Evolutionary conservation across 352 stramenopile genomes (phyloP), one percentile per base, ranked within the genome.

Genomic region (Sclerospora graminicola): DNA sequence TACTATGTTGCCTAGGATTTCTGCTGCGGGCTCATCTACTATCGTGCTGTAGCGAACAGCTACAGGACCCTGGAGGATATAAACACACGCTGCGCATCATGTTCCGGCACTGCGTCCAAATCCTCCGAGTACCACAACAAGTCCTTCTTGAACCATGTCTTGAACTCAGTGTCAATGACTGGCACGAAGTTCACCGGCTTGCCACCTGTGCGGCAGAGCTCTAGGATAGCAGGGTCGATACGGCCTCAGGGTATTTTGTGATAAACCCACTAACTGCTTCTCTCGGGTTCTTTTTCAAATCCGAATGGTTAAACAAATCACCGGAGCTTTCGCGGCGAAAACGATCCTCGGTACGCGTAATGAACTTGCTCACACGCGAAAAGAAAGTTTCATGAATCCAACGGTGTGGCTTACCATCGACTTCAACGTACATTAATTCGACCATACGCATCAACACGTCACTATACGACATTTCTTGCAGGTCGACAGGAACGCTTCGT

Each of bases 61-160:
- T 5, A 92, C 60, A 1, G 83, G 81, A 5, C 81, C 83, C 30
- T 92, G 77, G 4, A 95, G 74, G 18, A 95, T 80, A n/a, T n/a
- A 54, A 79, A 84, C 6, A 90, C 84, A 6, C 82, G 76, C 54
- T 89, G 78, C 8, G 67, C 72, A 46, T 94, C 82, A 18, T 64
- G 71, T 33, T 71, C 69, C 0, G 76, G 79, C 4, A 94, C 75
- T 0, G 77, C 80, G 23, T 93, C 82, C 45, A 94, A 51, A 28
- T 93, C 79, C 49, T 95, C 82, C 29, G 80, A 92, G 66, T 89
- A 95, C 84, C 84, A 95, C 13, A 95, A 51, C 34, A 78, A 93
- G 48, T 95, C 84, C 57, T 90, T 94, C 67, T 89, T 94, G 55
- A 94, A 89, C 79, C 78, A 94, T 6, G 66, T 85, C 45, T 71